phyloP scores from a whole-genome alignment of 2,329 filamentous ascomycete genomes.

The Penicillium carneum region DNA sequence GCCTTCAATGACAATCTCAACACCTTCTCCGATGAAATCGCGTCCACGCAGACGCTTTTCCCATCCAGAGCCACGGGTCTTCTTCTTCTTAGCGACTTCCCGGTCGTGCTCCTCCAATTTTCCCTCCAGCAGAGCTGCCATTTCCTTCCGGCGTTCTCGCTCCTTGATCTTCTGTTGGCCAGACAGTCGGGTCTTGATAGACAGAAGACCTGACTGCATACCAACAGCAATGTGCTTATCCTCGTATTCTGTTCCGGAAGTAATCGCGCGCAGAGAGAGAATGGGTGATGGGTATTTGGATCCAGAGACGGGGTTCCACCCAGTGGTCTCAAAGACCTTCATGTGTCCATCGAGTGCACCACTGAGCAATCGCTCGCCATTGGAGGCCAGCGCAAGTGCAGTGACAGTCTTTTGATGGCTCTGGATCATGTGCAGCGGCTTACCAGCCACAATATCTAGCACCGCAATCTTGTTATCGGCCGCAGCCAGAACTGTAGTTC shows the following conservation, averaged over 20 bases:
- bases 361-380: slow-evolving; percentile 80
- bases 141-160: slow-evolving; percentile 79
- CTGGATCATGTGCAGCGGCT: slow-evolving; percentile 82
- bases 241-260: slow-evolving; percentile 70
- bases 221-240: slow-evolving; percentile 95
- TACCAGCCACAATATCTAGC: slow-evolving; percentile 88
- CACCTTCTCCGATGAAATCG: slow-evolving; percentile 82
- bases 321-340: slow-evolving; percentile 92
- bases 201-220: slow-evolving; percentile 92
- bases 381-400: slow-evolving; percentile 79
- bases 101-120: slow-evolving; percentile 79
- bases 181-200: slow-evolving; percentile 84
- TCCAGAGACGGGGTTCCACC: slow-evolving; percentile 95
- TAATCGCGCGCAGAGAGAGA: slow-evolving; percentile 79
- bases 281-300: slow-evolving; percentile 93
- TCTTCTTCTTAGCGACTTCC: slow-evolving; percentile 73
- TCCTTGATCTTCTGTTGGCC: slow-evolving; percentile 80
- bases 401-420: slow-evolving; percentile 99
- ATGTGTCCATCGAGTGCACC: slow-evolving; percentile 93
- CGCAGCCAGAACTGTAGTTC: slow-evolving; percentile 83
- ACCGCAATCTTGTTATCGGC: slow-evolving; percentile 88
- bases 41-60: slow-evolving; percentile 71
- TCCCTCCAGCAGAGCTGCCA: slow-evolving; percentile 80
- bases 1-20: slow-evolving; percentile 85
- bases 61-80: slow-evolving; percentile 64